phyloP scores from a whole-genome alignment of 1,139 yeast genomes.

The Suhomyces choctaworum region DNA sequence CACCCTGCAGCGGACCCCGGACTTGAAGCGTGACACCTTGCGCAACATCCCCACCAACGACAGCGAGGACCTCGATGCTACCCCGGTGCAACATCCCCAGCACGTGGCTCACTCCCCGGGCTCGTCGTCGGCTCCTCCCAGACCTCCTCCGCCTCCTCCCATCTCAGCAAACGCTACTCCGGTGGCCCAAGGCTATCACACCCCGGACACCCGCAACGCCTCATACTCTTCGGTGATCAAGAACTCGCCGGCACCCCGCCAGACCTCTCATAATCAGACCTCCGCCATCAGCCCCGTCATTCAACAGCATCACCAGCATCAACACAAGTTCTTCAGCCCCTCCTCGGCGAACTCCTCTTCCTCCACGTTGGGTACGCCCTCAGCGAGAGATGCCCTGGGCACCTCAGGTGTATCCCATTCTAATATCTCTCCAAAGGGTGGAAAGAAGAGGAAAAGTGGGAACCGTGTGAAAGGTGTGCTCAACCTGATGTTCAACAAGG shows the following conservation, averaged over 20 bases:
- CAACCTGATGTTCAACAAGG: conserved; percentile 42
- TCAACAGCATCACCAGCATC: conserved; percentile 22
- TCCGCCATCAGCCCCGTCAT: conserved; percentile 39
- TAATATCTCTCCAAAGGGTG: conserved; percentile 14
- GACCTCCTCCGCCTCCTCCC: conserved; percentile 8
- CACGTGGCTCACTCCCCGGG: conserved; percentile 5
- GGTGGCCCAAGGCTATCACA: not conserved
- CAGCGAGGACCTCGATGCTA: conserved; percentile 35
- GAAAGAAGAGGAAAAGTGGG: conserved; percentile 36
- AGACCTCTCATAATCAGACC: conserved; percentile 26
- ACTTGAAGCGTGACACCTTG: conserved; percentile 27
- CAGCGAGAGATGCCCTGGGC: conserved; percentile 31
- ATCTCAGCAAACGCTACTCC: conserved; percentile 1
- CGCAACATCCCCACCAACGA: conserved; percentile 38
- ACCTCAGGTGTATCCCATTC: conserved; percentile 20
- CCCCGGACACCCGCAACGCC: conserved; percentile 15
- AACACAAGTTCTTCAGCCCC: conserved; percentile 15
- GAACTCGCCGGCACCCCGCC: conserved; percentile 18
- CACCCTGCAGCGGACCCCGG: conserved; percentile 9
- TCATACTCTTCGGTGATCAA: conserved; percentile 29
- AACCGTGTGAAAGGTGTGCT: conserved; percentile 44
- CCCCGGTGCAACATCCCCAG: conserved; percentile 6
- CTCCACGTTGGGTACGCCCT: conserved; percentile 11
- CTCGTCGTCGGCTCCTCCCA: not conserved
- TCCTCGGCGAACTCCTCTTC: conserved; percentile 18